phyloP scores from a whole-genome alignment of 2,329 filamentous ascomycete genomes.

The Grosmannia serpens region DNA sequence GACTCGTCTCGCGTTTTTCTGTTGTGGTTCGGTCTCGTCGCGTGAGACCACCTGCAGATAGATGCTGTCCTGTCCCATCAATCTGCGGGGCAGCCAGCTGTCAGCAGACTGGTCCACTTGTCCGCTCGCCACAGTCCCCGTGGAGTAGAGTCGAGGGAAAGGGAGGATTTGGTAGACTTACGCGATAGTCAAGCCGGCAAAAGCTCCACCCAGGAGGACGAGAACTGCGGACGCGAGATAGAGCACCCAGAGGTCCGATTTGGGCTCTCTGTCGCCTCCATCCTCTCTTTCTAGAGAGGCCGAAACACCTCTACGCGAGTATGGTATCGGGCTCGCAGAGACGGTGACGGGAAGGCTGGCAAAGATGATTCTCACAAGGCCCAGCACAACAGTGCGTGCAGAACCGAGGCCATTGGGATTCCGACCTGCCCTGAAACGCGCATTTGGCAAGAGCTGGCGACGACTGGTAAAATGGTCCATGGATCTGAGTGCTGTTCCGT shows the following conservation, averaged over 20 bases:
- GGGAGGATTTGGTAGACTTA: slow-evolving; percentile 25
- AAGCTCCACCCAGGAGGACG: slow-evolving; percentile 80
- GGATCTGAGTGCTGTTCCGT: neutral
- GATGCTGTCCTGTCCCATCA: slow-evolving; percentile 77
- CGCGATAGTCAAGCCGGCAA: slow-evolving; percentile 88
- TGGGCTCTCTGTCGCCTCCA: slow-evolving; percentile 36
- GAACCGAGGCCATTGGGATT: slow-evolving; percentile 14
- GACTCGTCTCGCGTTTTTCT: slow-evolving; percentile 73
- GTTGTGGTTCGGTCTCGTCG: slow-evolving; percentile 75
- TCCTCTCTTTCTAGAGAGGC: slow-evolving; percentile 17
- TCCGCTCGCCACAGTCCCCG: neutral
- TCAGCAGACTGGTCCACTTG: neutral
- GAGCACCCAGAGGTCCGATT: slow-evolving; percentile 69
- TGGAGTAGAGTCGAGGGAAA: neutral
- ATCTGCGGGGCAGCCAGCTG: slow-evolving; percentile 18
- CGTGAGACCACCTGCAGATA: slow-evolving; percentile 90
- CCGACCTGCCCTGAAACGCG: neutral
- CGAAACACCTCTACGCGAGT: slow-evolving; percentile 10
- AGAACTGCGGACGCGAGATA: slow-evolving; percentile 66
- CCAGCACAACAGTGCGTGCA: slow-evolving; percentile 37
- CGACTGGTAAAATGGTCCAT: neutral
- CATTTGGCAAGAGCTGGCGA: neutral
- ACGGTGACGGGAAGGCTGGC: slow-evolving; percentile 33
- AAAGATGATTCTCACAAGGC: slow-evolving; percentile 38
- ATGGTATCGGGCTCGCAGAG: slow-evolving; percentile 30